Evolutionary conservation across 1,284 basidiomycete species (phyloP).

Genomic region (Ganoderma meredithae): DNA sequence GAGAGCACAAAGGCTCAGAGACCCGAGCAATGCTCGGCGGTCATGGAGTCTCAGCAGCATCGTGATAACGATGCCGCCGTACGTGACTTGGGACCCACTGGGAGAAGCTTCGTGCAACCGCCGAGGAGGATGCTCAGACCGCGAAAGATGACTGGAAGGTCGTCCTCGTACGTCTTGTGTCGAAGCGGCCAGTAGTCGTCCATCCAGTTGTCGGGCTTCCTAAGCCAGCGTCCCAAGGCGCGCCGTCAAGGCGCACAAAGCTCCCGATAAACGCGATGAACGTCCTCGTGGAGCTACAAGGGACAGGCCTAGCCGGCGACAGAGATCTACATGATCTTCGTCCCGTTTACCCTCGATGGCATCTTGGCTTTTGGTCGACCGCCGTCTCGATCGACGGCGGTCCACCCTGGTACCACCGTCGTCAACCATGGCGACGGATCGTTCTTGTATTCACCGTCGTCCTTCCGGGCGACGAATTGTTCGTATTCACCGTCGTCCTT

Average conservation of each 20-base stretch:
- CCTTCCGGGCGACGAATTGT: background rate
- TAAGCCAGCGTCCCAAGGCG: constrained; percentile 24
- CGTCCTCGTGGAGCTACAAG: constrained; percentile 30
- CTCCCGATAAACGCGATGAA: constrained; percentile 28
- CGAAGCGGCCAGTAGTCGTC: constrained; percentile 30
- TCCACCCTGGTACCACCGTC: background rate
- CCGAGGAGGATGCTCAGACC: constrained; percentile 25
- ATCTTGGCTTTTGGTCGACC: background rate
- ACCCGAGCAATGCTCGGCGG: background rate
- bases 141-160: constrained; percentile 26
- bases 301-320: constrained; percentile 26
- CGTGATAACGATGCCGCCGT: background rate
- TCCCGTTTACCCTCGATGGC: constrained; percentile 7
- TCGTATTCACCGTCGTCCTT: background rate
- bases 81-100: constrained; percentile 15
- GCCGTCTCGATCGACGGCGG: background rate
- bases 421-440: background rate
- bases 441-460: background rate
- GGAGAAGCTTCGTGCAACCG: constrained; percentile 29
- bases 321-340: constrained; percentile 3
- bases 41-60: background rate
- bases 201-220: constrained; percentile 17
- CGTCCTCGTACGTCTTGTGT: constrained; percentile 29
- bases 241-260: constrained; percentile 24
- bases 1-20: background rate